Conservation (phyloP, 2,329 filamentous ascomycete species). For the Aspergillus versicolor region DNA sequence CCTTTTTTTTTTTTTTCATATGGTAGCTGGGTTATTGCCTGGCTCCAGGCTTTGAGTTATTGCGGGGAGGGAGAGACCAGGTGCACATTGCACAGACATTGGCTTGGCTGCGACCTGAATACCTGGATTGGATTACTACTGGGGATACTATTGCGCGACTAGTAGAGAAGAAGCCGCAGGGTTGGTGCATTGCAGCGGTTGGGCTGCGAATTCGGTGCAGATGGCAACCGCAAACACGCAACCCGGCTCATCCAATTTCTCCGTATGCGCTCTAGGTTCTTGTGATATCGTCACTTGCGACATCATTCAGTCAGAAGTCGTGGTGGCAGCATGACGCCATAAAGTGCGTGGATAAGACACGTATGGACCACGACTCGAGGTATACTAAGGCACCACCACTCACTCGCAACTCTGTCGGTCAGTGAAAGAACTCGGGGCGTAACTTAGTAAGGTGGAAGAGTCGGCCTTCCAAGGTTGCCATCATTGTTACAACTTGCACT, state of each 20-base stretch:
- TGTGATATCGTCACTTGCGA: not conserved
- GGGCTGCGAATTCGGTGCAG: not conserved
- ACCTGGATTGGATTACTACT: constrained; percentile 2
- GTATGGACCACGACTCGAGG: not conserved
- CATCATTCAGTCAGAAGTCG: constrained; percentile 5
- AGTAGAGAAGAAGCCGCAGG: not conserved
- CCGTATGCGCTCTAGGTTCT: not conserved
- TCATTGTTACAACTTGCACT: not conserved
- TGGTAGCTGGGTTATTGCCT: not conserved
- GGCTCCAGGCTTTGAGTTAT: not conserved
- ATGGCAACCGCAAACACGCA: too few relatives aligned
- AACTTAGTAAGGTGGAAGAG: too few relatives aligned
- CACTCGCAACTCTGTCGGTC: too few relatives aligned
- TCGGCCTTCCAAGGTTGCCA: not conserved
- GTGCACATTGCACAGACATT: not conserved
- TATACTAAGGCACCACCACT: too few relatives aligned
- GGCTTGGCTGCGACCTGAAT: constrained; percentile 7
- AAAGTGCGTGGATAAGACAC: constrained; percentile 1
- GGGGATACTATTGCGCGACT: not conserved
- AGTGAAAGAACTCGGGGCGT: too few relatives aligned
- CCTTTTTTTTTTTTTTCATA: not conserved
- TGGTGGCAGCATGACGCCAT: constrained; percentile 3
- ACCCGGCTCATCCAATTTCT: not conserved
- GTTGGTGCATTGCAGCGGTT: constrained; percentile 4
- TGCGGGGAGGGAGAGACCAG: not conserved